A percentile compares a stretch with the other conserved stretches of the same genome.
Conservation (phyloP, 805 yeast genomes). For the Myxozyma udenii region DNA sequence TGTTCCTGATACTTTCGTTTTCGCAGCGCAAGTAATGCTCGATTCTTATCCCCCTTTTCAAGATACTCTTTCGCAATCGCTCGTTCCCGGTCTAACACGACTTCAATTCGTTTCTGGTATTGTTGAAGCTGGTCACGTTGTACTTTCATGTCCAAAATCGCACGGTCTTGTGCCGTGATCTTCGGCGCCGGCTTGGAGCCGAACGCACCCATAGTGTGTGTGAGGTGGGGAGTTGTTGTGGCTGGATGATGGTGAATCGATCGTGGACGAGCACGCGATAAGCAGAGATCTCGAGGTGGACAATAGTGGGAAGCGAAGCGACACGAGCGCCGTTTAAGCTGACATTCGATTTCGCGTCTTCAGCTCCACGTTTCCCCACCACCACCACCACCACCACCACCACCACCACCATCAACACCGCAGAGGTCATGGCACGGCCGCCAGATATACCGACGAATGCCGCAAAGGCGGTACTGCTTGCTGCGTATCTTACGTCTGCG, state of each 20-base stretch:
- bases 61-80: slow-evolving; percentile 58
- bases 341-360: not conserved
- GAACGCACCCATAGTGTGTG: slow-evolving; percentile 39
- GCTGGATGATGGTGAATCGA: not conserved
- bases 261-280: not conserved
- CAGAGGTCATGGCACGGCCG: not conserved
- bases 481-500: slow-evolving; percentile 12
- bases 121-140: slow-evolving; percentile 83
- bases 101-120: slow-evolving; percentile 59
- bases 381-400: not conserved
- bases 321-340: not conserved
- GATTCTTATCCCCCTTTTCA: slow-evolving; percentile 50
- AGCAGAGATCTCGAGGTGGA: not conserved
- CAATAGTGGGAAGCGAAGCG: too few relatives aligned
- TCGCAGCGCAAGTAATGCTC: slow-evolving; percentile 68
- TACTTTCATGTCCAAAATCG: slow-evolving; percentile 78
- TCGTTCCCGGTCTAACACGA: slow-evolving; percentile 59
- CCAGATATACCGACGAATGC: not conserved
- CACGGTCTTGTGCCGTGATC: slow-evolving; percentile 80
- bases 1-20: slow-evolving; percentile 79
- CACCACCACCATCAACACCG: not conserved
- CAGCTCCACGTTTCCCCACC: not conserved
- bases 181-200: slow-evolving; percentile 39
- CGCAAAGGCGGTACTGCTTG: not conserved
- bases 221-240: not conserved